Base-by-base conservation (phyloP, 2,329 filamentous ascomycete species). In the Talaromyces pinophilus region DNA sequence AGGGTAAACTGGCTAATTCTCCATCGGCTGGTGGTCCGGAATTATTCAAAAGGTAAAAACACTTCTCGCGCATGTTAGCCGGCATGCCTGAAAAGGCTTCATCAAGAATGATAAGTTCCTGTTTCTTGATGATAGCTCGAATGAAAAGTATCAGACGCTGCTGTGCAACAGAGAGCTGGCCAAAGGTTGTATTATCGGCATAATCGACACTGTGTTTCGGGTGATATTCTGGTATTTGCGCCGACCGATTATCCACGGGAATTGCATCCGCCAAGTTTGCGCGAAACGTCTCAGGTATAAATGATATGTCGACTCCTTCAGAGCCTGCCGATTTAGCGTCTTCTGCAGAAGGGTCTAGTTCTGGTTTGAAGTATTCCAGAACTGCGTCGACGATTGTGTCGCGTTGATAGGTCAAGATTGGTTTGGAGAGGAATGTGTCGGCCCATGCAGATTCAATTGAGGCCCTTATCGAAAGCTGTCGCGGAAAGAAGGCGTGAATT, bases 401-500 rank as follows among this genome's bases (percentile, higher is more conserved):
- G 0, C 87, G 86, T 10, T 85, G 79, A 0, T 80, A 75, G 44
- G 87, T 84, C 0, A 98, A 80, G 52, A 81, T 85, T 0, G 95
- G 90, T 68, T 84, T 87, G 1, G 88, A 85, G 17, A 90, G 84
- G 71, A 96, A 96, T 0, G 95, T 97, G 66, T 96, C 92, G 1
- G 93, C 90, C 90, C 92, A 98, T 0, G 94, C 93, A 60, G 90
- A 94, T 75, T 95, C 92, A 0, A 99, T 77, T 0, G 92, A 86
- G 60, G 90, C 85, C 1, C 92, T 86, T 10, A 97, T 80, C 0
- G 88, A 90, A 57, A 97, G 82, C 42, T 86, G 83, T 59, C 90
- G 89, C 0, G 95, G 94, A 80, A 98, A 97, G 77, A 96, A 93
- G 62, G 92, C 89, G 73, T 98, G 93, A 4, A 98, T 91, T 76